Conservation (phyloP, 2,329 filamentous ascomycete species). For the Aspergillus neotritici region DNA sequence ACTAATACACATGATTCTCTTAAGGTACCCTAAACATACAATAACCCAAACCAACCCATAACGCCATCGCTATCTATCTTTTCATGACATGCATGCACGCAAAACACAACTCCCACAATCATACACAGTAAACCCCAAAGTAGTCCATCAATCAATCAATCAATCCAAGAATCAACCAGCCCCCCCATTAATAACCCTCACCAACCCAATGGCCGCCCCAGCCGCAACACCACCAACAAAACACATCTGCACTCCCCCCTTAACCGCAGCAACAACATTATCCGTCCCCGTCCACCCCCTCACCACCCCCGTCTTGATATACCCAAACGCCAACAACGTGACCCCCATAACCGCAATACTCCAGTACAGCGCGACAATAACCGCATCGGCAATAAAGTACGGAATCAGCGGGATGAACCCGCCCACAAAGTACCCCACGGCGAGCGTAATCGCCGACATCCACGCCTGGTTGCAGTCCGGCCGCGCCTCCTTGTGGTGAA, state of each 20-base stretch:
- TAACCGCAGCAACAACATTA: conserved; percentile 50
- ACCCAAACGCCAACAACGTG: conserved; percentile 39
- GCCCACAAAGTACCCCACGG: conserved; percentile 63
- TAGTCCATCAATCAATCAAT: too few relatives aligned
- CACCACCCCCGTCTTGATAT: conserved; percentile 42
- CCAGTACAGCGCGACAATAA: conserved; percentile 47
- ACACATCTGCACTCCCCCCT: conserved; percentile 60
- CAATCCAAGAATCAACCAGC: too few relatives aligned
- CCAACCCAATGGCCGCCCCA: conserved; percentile 59
- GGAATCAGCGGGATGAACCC: conserved; percentile 66
- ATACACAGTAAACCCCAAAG: too few relatives aligned
- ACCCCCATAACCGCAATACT: conserved; percentile 40
- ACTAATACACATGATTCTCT: too few relatives aligned
- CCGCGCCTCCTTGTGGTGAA: conserved; percentile 43
- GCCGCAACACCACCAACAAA: conserved; percentile 61
- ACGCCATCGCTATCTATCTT: too few relatives aligned
- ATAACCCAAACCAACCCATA: too few relatives aligned
- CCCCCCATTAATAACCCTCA: conserved; percentile 43
- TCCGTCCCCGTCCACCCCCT: conserved; percentile 40
- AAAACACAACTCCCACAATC: too few relatives aligned
- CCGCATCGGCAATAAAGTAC: conserved; percentile 55
- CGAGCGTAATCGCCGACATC: conserved; percentile 59
- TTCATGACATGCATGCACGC: too few relatives aligned
- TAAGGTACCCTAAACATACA: too few relatives aligned
- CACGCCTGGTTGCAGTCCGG: conserved; percentile 44